phyloP scores from a whole-genome alignment of 2,329 filamentous ascomycete genomes.

The Coniochaeta sp. region DNA sequence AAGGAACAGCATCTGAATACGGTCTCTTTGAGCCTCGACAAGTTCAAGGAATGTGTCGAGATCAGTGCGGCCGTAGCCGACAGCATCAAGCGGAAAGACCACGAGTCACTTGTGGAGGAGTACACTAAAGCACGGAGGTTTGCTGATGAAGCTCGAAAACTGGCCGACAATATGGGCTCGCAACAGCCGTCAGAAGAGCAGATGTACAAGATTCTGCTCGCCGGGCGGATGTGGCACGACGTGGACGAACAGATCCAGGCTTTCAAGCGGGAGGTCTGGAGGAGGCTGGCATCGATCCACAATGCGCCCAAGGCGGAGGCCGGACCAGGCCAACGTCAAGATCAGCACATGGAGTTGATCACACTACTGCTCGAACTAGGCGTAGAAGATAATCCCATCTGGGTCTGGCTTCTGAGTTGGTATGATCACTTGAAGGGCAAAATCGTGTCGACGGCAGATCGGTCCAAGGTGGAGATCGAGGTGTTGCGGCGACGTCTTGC shows the following conservation, averaged over 20 bases:
- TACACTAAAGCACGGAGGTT: conserved; percentile 78
- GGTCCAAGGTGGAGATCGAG: conserved; percentile 88
- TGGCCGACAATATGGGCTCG: conserved; percentile 51
- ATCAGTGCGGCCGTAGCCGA: conserved; percentile 71
- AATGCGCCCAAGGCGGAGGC: conserved; percentile 42
- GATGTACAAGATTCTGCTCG: conserved; percentile 79
- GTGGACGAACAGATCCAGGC: conserved; percentile 78
- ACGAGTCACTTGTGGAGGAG: conserved; percentile 79
- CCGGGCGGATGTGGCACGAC: conserved; percentile 91
- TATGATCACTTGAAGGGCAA: conserved; percentile 86
- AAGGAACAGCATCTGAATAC: conserved; percentile 82
- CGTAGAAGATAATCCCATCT: conserved; percentile 92
- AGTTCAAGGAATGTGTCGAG: conserved; percentile 76
- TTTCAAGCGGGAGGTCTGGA: conserved; percentile 90
- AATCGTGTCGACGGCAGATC: conserved; percentile 72
- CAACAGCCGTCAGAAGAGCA: conserved; percentile 66
- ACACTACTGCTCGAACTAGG: conserved; percentile 84
- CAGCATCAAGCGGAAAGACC: conserved; percentile 84
- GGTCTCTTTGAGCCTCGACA: conserved; percentile 68
- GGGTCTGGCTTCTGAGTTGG: conserved; percentile 86
- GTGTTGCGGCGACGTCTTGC: conserved; percentile 77
- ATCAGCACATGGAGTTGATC: conserved; percentile 87
- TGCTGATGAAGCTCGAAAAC: conserved; percentile 66
- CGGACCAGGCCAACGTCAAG: conserved; percentile 53
- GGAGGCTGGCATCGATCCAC: conserved; percentile 65